phyloP scores from a whole-genome alignment of 441 rosid genomes.

The Syzygium syzygioides region DNA sequence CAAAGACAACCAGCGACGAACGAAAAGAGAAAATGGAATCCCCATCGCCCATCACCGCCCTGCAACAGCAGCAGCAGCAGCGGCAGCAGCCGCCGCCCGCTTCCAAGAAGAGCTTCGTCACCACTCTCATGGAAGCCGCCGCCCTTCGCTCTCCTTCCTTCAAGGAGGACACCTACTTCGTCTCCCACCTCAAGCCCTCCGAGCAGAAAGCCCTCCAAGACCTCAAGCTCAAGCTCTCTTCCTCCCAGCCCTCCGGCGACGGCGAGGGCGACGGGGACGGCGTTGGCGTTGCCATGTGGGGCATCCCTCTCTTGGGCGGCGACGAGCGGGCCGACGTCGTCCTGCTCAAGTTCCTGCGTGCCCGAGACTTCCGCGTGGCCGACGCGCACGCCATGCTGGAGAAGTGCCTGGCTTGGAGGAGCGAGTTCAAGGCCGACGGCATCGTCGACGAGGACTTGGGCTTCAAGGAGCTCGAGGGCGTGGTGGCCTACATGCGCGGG shows the following conservation, averaged over 20 bases:
- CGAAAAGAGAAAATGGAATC: constrained; percentile 34
- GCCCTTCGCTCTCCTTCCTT: constrained; percentile 60
- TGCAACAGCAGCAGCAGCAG: constrained; percentile 4
- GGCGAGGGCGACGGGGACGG: background rate
- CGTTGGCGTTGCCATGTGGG: constrained; percentile 59
- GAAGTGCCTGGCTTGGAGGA: constrained; percentile 75
- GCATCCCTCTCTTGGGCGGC: constrained; percentile 50
- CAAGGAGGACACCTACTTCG: constrained; percentile 82
- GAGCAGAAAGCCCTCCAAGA: constrained; percentile 76
- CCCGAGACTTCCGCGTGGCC: constrained; percentile 71
- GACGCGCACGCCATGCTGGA: constrained; percentile 70
- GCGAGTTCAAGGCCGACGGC: constrained; percentile 62
- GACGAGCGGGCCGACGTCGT: constrained; percentile 77
- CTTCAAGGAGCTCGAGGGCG: constrained; percentile 78
- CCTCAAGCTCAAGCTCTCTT: constrained; percentile 47
- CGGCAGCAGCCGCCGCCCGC: constrained; percentile 16
- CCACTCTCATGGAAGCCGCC: constrained; percentile 62
- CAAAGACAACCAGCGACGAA: background rate
- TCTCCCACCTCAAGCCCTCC: constrained; percentile 62
- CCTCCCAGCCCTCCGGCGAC: background rate
- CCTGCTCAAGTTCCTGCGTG: constrained; percentile 78
- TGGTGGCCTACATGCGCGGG: constrained; percentile 85
- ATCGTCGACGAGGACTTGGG: constrained; percentile 71
- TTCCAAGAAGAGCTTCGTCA: constrained; percentile 64
- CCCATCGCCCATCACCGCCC: constrained; percentile 37